Percentiles rank a stretch among this genome's conserved stretches.
These are phyloP conservation scores for Cercospora sp. DNA, from an alignment of 2,329 filamentous ascomycete genomes.

Conservation along the genomic window DNA sequence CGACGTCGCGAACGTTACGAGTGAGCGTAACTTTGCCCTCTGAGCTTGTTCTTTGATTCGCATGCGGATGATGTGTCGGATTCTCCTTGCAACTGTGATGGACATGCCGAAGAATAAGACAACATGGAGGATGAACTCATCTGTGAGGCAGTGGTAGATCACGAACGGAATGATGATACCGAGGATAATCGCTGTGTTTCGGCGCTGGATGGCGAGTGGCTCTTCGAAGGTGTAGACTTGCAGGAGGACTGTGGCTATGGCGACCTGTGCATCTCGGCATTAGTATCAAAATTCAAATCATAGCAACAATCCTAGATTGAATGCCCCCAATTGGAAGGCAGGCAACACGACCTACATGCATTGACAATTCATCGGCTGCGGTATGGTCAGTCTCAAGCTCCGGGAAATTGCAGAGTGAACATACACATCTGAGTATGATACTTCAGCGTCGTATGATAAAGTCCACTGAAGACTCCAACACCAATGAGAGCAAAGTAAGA, in stretches of 20 bases:
- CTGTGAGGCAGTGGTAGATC: slow-evolving; percentile 36
- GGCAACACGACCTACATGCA: slow-evolving; percentile 22
- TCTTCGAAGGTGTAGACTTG: slow-evolving; percentile 33
- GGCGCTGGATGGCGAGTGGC: slow-evolving; percentile 25
- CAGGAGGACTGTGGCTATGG: slow-evolving; percentile 31
- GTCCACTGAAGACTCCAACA: slow-evolving; percentile 31
- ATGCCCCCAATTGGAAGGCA: not conserved
- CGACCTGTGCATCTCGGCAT: slow-evolving; percentile 5
- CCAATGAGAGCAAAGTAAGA: slow-evolving; percentile 33
- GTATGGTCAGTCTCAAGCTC: not conserved
- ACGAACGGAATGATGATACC: slow-evolving; percentile 31
- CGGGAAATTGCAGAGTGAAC: not conserved
- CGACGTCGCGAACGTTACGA: slow-evolving; percentile 26
- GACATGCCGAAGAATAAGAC: slow-evolving; percentile 33
- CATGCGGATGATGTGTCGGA: slow-evolving; percentile 24
- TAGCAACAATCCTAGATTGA: not conserved
- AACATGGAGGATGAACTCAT: slow-evolving; percentile 34
- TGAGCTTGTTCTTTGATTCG: slow-evolving; percentile 26
- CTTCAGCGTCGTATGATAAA: slow-evolving; percentile 33
- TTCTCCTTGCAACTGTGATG: slow-evolving; percentile 26
- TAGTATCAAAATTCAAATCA: not conserved
- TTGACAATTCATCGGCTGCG: slow-evolving; percentile 31
- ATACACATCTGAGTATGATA: slow-evolving; percentile 35
- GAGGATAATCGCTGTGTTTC: slow-evolving; percentile 30
- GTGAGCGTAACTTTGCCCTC: slow-evolving; percentile 46